Base-by-base conservation (phyloP, 2,329 filamentous ascomycete genomes). In the Bipolaris bicolor region DNA sequence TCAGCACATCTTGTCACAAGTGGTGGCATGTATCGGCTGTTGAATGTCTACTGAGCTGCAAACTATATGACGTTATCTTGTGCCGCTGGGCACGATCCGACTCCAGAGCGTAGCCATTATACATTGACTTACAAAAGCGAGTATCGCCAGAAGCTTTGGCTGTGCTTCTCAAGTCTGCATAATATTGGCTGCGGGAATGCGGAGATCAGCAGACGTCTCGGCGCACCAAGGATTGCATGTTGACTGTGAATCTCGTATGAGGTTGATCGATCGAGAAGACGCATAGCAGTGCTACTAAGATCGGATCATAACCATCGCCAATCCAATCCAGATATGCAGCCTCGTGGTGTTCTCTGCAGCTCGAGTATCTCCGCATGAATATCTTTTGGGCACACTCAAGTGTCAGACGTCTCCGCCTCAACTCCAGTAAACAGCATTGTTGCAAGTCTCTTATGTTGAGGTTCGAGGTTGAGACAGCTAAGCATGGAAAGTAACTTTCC, bases 241-340 rank as follows among this genome's bases (percentile, higher is more conserved):
- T 33, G 24, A 41, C 39, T 50, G 49, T 26, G 20, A 51, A 44
- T 43, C 37, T 24, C 26, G 34, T 11, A 26, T 22, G 22, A 49
- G 46, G 31, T 24, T 39, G 34, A 22, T 39, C 46, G 34, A 49
- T 46, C 43, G 26, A 46, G 43, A 49, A 39, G 34, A 49, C 22
- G 18, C n/a, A 15, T 24, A 37, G 34, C 22, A 26, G 7, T 49
- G 9, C 22, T 39, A 36, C 20, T 10, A 39, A n/a, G 46, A 39
- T 39, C 34, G 22, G 5, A 9, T 49, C n/a, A n/a, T 29, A n/a
- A 13, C 11, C 3, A 26, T 37, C 26, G 22, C 15, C n/a, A 29
- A 29, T 20, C 22, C 34, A 10, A 18, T 3, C 16, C 22, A 11
- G 34, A 1, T 7, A 16, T 39, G 11, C 22, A 29, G 34, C 15